phyloP scores from a whole-genome alignment of 345 rosid species.

The Hibiscus trionum region DNA sequence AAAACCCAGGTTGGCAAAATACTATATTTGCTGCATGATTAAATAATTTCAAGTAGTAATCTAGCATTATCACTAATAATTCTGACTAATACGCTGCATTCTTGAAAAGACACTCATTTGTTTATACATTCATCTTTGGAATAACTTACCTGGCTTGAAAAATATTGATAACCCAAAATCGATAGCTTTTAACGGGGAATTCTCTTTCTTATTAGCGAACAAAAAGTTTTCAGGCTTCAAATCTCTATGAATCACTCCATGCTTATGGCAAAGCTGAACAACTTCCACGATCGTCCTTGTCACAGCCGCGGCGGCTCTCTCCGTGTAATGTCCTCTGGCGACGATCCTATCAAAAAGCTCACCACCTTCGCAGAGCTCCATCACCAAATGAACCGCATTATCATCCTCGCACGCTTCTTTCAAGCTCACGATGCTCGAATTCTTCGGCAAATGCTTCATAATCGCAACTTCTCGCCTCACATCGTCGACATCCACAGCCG shows the following conservation, averaged over 20 bases:
- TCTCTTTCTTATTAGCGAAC: constrained; percentile 97
- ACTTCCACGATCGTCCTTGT: constrained; percentile 91
- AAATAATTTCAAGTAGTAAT: neutral
- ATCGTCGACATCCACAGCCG: constrained; percentile 87
- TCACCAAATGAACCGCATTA: constrained; percentile 92
- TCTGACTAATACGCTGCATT: neutral
- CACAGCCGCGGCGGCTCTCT: constrained; percentile 93
- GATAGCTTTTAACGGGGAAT: constrained; percentile 95
- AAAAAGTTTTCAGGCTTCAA: constrained; percentile 98
- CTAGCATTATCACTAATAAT: neutral
- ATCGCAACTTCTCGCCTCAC: constrained; percentile 96
- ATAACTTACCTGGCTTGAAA: constrained; percentile 84
- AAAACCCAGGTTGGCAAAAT: neutral
- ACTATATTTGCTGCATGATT: neutral
- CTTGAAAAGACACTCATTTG: neutral
- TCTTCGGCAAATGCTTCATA: constrained; percentile 87
- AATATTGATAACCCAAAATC: constrained; percentile 98
- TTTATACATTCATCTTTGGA: neutral
- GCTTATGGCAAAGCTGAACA: constrained; percentile 89
- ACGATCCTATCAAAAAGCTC: constrained; percentile 99
- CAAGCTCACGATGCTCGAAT: constrained; percentile 79
- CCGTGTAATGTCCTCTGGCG: constrained; percentile 94
- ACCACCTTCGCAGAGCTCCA: constrained; percentile 99
- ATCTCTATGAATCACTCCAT: constrained; percentile 96
- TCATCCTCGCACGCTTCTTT: constrained; percentile 97